A percentile compares a stretch with the other conserved stretches of the same genome.
phyloP scores from a whole-genome alignment of 345 rosid species.

The Crucihimalaya himalaica region DNA sequence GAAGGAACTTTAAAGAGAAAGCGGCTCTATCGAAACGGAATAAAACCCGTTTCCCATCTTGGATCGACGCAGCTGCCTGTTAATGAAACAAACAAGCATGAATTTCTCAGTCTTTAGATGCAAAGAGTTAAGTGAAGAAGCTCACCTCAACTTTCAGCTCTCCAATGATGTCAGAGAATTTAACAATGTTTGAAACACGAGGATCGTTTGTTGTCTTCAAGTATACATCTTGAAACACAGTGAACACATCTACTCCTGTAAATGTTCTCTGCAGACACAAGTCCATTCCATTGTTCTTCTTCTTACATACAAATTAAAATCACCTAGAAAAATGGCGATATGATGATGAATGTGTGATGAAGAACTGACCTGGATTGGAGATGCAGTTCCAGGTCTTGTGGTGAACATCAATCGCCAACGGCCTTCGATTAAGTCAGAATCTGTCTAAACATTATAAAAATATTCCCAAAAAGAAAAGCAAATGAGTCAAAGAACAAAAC shows the following conservation, averaged over 20 bases:
- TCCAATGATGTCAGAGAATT: conserved; percentile 77
- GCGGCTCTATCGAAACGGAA: conserved; percentile 82
- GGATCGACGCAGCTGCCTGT: conserved; percentile 81
- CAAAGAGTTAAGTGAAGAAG: neutral
- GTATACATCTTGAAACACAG: conserved; percentile 86
- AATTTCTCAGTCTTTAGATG: neutral
- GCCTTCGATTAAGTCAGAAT: conserved; percentile 77
- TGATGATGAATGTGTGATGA: neutral
- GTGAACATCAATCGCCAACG: conserved; percentile 94
- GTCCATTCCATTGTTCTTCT: conserved; percentile 2
- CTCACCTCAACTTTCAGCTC: conserved; percentile 93
- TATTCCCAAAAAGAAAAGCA: neutral
- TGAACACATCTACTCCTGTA: conserved; percentile 84
- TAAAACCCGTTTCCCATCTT: conserved; percentile 65
- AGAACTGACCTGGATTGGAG: conserved; percentile 82
- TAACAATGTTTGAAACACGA: conserved; percentile 86
- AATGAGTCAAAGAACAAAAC: conserved; percentile 11
- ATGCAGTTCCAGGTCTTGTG: conserved; percentile 95
- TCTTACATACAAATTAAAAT: neutral
- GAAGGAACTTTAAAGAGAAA: conserved; percentile 76
- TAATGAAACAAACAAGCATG: neutral
- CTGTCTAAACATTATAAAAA: conserved; percentile 51
- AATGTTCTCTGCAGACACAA: conserved; percentile 74
- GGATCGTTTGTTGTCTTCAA: conserved; percentile 73
- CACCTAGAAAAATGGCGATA: neutral